These are phyloP conservation scores for Agaricus blazei DNA, from an alignment of 768 basidiomycete species.

Conservation along the genomic window DNA sequence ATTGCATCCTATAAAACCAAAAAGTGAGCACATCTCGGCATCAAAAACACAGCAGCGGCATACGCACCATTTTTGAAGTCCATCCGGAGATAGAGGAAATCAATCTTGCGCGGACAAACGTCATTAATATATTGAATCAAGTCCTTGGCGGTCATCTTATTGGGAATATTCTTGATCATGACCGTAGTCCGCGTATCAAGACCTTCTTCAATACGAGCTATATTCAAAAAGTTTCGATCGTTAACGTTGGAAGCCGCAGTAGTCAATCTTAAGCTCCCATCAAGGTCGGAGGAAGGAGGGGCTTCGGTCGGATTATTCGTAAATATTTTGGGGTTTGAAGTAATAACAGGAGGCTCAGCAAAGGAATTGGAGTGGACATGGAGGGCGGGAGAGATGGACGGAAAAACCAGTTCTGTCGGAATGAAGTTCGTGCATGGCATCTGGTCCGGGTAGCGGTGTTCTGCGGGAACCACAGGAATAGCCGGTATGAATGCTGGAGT, in stretches of 20 bases:
- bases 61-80: conserved; percentile 73
- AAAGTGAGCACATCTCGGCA: background rate
- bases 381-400: background rate
- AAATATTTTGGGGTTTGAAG: background rate
- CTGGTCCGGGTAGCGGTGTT: conserved; percentile 4
- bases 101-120: conserved; percentile 72
- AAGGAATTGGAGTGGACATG: background rate
- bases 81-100: conserved; percentile 87
- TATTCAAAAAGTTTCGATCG: conserved; percentile 49
- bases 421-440: background rate
- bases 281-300: background rate
- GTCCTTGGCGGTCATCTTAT: conserved; percentile 82
- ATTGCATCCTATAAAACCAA: conserved; percentile 52
- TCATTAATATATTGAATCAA: conserved; percentile 60
- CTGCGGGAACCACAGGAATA: conserved; percentile 1
- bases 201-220: conserved; percentile 71
- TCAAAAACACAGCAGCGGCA: background rate
- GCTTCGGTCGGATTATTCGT: background rate
- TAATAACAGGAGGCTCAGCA: background rate
- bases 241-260: conserved; percentile 18
- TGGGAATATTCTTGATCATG: conserved; percentile 91
- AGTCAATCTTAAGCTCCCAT: conserved; percentile 8
- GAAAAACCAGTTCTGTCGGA: conserved; percentile 1
- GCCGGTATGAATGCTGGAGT: conserved; percentile 3
- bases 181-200: conserved; percentile 78